Conservation (phyloP, 1,284 basidiomycete genomes). For the Sanghuangporus sanghuang region DNA sequence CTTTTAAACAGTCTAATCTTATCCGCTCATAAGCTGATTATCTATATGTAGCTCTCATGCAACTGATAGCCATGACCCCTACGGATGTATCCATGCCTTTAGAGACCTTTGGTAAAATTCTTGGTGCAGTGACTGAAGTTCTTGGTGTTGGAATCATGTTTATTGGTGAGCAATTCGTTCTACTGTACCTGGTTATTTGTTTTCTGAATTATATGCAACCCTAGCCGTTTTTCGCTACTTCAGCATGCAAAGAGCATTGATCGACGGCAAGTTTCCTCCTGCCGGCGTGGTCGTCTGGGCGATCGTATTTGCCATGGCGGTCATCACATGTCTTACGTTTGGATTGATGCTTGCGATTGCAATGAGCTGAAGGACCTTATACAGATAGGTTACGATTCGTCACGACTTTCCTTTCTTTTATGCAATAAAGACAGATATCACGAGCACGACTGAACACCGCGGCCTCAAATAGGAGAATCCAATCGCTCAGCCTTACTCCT, state of each 20-base stretch:
- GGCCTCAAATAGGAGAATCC: too few species aligned
- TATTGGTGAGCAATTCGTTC: not conserved
- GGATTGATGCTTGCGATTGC: slow-evolving; percentile 3
- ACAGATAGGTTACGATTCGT: too few species aligned
- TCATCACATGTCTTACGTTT: slow-evolving; percentile 4
- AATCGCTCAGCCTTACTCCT: too few species aligned
- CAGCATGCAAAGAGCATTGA: slow-evolving; percentile 6
- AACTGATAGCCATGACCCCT: slow-evolving; percentile 1
- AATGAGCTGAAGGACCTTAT: not conserved
- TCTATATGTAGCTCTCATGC: slow-evolving; percentile 8
- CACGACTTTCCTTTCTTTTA: too few species aligned
- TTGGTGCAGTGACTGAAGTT: slow-evolving; percentile 1
- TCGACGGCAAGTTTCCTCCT: slow-evolving; percentile 8
- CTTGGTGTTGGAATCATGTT: slow-evolving; percentile 9
- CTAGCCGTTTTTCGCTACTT: slow-evolving; percentile 6
- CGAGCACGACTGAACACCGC: too few species aligned
- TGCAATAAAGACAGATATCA: too few species aligned
- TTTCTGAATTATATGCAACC: not conserved
- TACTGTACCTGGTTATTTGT: not conserved
- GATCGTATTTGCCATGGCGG: not conserved
- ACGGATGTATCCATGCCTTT: not conserved
- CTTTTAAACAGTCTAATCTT: not conserved
- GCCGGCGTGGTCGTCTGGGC: slow-evolving; percentile 3
- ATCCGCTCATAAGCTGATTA: not conserved
- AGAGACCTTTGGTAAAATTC: not conserved